Conservation (phyloP, 345 rosid species). For the Boechera divaricarpa region DNA sequence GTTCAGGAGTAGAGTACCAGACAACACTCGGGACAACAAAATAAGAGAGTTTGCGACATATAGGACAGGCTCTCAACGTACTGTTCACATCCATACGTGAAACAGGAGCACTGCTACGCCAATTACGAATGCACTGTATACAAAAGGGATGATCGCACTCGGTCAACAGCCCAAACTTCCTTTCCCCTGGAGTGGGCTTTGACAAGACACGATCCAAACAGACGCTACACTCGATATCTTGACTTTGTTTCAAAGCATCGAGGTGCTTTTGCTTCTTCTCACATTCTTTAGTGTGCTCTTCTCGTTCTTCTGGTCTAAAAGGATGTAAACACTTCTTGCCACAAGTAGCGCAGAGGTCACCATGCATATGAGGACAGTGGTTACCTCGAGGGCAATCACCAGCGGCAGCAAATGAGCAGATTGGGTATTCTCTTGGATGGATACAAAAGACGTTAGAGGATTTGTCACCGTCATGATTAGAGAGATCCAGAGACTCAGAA, state of each 20-base stretch:
- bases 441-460: conserved; percentile 46
- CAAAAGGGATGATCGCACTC: conserved; percentile 95
- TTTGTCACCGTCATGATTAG: conserved; percentile 38
- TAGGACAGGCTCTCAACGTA: conserved; percentile 87
- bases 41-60: conserved; percentile 93
- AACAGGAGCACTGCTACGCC: conserved; percentile 84
- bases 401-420: conserved; percentile 89
- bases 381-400: conserved; percentile 83
- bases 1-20: conserved; percentile 84
- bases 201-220: conserved; percentile 83
- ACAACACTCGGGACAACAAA: conserved; percentile 94
- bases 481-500: conserved; percentile 8
- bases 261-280: conserved; percentile 75
- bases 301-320: conserved; percentile 76
- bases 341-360: conserved; percentile 83
- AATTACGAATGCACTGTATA: conserved; percentile 83
- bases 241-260: conserved; percentile 71
- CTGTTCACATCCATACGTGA: conserved; percentile 90
- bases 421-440: conserved; percentile 63
- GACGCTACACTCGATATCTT: conserved; percentile 84
- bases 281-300: conserved; percentile 77
- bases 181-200: conserved; percentile 71
- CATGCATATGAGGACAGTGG: conserved; percentile 86
- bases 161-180: conserved; percentile 81
- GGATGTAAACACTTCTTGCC: conserved; percentile 91